Conservation (phyloP, 176 grass and related monocot species). For the Carex kokanica region DNA sequence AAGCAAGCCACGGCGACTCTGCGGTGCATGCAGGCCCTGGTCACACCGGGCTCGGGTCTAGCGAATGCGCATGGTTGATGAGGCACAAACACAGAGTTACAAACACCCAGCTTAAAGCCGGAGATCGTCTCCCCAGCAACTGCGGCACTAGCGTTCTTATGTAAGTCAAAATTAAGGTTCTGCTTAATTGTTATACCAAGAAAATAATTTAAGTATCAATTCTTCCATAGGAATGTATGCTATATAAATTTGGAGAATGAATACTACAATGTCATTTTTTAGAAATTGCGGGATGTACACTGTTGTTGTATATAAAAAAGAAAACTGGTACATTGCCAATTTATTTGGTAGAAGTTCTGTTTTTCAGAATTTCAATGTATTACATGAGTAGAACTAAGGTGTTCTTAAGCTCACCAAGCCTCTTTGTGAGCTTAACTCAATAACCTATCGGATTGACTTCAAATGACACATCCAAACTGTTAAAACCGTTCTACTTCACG, state of each 20-base stretch:
- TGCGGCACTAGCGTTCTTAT: slow-evolving; percentile 39
- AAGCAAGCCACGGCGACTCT: slow-evolving; percentile 76
- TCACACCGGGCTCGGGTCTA: slow-evolving; percentile 49
- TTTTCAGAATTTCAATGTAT: background rate
- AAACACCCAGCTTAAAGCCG: slow-evolving; percentile 29
- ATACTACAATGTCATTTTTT: no score
- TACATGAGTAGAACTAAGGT: no score
- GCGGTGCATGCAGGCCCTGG: slow-evolving; percentile 75
- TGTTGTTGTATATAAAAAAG: background rate
- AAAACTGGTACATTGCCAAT: background rate
- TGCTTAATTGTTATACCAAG: background rate
- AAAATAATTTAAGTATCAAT: background rate
- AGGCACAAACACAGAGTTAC: slow-evolving; percentile 11
- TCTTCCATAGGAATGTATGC: background rate
- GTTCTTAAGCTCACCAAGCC: no score
- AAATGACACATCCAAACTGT: no score
- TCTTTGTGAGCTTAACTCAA: no score
- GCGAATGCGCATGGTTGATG: slow-evolving; percentile 42
- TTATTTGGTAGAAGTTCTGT: background rate
- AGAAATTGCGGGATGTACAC: background rate
- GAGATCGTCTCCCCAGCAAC: slow-evolving; percentile 56
- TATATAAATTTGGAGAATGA: no score
- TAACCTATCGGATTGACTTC: no score
- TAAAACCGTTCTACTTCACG: no score
- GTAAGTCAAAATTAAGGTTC: slow-evolving; percentile 30